Evolutionary conservation across 1,139 yeast genomes (phyloP).

Genomic region (Meyerozyma elateridarum): DNA sequence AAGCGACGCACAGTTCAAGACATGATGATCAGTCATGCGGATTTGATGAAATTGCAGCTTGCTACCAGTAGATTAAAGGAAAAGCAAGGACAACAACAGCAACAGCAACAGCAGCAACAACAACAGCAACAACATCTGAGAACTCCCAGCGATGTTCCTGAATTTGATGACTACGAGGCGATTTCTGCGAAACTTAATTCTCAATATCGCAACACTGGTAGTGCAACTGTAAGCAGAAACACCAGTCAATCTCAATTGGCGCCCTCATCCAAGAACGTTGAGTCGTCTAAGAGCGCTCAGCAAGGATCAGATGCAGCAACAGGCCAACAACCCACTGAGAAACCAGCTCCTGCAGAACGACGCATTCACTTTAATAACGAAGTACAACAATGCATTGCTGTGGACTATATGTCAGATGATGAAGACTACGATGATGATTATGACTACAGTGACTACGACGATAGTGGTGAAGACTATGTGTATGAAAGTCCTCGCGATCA

Average conservation of each 20-base stretch:
- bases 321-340: not conserved
- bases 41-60: constrained; percentile 44
- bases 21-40: constrained; percentile 58
- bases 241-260: constrained; percentile 9
- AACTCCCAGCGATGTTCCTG: constrained; percentile 31
- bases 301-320: no score
- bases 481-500: constrained; percentile 5
- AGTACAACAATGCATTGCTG: constrained; percentile 86
- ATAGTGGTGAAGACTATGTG: constrained; percentile 22
- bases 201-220: constrained; percentile 32
- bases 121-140: constrained; percentile 11
- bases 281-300: no score
- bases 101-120: constrained; percentile 13
- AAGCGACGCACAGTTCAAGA: constrained; percentile 80
- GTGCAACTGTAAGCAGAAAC: constrained; percentile 8
- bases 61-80: constrained; percentile 35
- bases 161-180: constrained; percentile 51
- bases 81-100: constrained; percentile 22
- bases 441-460: constrained; percentile 15
- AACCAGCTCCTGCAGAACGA: constrained; percentile 29
- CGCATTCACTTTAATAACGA: constrained; percentile 89
- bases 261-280: constrained; percentile 12
- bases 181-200: constrained; percentile 57
- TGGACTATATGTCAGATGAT: constrained; percentile 40
- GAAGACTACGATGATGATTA: constrained; percentile 20